Conservation (phyloP, 495 filamentous ascomycete genomes). For the Annulohypoxylon stygium region DNA sequence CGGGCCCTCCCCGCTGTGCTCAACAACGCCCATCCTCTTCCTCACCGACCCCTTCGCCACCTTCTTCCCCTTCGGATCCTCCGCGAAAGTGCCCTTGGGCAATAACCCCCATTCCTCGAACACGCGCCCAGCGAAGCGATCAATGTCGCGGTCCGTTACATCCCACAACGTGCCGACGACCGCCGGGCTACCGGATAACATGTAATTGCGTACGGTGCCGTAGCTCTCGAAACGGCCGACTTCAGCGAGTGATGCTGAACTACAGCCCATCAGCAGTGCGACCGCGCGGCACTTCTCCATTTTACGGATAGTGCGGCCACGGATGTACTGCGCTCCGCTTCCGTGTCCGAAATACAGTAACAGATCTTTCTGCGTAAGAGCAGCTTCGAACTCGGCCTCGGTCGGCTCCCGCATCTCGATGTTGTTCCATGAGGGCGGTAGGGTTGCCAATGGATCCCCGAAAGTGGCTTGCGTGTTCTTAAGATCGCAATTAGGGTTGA, state of each 20-base stretch:
- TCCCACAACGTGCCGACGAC: constrained; percentile 95
- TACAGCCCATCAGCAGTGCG: constrained; percentile 92
- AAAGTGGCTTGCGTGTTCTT: constrained; percentile 82
- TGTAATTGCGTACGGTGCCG: constrained; percentile 90
- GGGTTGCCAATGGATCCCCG: constrained; percentile 67
- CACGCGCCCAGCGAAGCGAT: constrained; percentile 82
- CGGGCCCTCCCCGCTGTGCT: constrained; percentile 31
- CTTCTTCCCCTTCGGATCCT: constrained; percentile 36
- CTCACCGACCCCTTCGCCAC: constrained; percentile 11
- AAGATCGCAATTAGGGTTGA: constrained; percentile 89
- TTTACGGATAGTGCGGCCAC: constrained; percentile 79
- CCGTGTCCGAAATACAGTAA: constrained; percentile 97
- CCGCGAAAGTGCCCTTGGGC: constrained; percentile 51
- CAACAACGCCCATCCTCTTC: neutral
- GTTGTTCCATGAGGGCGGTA: constrained; percentile 70
- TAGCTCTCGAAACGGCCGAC: constrained; percentile 89
- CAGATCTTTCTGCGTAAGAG: constrained; percentile 71
- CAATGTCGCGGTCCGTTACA: constrained; percentile 96
- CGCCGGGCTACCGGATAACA: constrained; percentile 85
- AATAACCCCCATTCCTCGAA: constrained; percentile 90
- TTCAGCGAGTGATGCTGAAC: constrained; percentile 80
- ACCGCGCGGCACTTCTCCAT: constrained; percentile 77
- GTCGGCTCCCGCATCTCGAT: constrained; percentile 76
- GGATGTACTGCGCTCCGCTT: constrained; percentile 93
- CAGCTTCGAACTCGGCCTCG: constrained; percentile 78